Conservation (phyloP, 108 stramenopile genomes). For the Bacterosira constricta region DNA sequence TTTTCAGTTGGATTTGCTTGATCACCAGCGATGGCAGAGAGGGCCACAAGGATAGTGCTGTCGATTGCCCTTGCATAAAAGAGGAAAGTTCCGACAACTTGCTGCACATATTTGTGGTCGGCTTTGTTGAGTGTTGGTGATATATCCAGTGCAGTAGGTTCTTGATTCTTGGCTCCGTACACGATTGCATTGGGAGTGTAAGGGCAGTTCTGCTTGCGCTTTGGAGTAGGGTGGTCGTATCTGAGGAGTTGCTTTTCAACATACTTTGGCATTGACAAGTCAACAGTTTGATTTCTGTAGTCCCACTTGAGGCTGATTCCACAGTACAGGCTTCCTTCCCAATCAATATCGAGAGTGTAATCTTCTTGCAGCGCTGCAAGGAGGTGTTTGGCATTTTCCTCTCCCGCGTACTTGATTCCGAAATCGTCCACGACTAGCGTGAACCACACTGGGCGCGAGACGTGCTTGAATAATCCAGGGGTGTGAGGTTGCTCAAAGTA, state of each 20-base stretch:
- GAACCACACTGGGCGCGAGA: conserved; percentile 13
- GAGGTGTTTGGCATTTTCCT: conserved; percentile 38
- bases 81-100: conserved; percentile 43
- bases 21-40: not conserved
- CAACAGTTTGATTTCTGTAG: conserved; percentile 27
- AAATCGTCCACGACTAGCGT: conserved; percentile 54
- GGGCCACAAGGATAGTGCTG: conserved; percentile 31
- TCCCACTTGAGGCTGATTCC: conserved; percentile 48
- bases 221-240: conserved; percentile 39
- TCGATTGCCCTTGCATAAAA: conserved; percentile 52
- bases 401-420: conserved; percentile 42
- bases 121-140: conserved; percentile 12
- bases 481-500: too few species aligned
- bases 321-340: conserved; percentile 21
- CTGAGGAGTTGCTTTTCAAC: conserved; percentile 33
- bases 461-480: too few species aligned
- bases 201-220: conserved; percentile 41
- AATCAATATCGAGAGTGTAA: conserved; percentile 34
- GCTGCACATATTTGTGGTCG: conserved; percentile 29
- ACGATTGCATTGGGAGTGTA: conserved; percentile 1
- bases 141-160: not conserved
- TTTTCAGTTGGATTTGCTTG: conserved; percentile 22
- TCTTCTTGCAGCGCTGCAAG: conserved; percentile 7
- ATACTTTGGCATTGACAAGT: conserved; percentile 54
- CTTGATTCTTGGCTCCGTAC: conserved; percentile 45